Conservation (phyloP, 768 basidiomycete genomes). For the Coprinopsis strossmayeri region DNA sequence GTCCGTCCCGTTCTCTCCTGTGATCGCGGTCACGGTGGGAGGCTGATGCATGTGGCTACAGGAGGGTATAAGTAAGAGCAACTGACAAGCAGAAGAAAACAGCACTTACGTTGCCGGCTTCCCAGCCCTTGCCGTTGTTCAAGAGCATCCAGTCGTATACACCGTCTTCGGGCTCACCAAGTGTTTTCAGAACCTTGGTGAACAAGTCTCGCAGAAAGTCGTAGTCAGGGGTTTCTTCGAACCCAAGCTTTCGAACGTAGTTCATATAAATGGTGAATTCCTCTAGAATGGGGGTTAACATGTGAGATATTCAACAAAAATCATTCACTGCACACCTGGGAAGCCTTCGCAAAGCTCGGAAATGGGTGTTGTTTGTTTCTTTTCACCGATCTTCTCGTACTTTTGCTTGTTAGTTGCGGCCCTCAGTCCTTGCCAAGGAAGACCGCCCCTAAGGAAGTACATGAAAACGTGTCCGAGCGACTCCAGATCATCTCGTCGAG, state of each 20-base stretch:
- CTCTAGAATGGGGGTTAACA: slow-evolving; percentile 42
- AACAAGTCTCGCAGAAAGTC: slow-evolving; percentile 96
- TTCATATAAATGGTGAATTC: slow-evolving; percentile 99
- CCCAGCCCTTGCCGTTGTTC: slow-evolving; percentile 94
- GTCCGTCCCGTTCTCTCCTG: slow-evolving; percentile 50
- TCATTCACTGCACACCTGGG: slow-evolving; percentile 87
- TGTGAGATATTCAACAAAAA: background rate
- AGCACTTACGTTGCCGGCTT: slow-evolving; percentile 68
- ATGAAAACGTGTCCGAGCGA: slow-evolving; percentile 98
- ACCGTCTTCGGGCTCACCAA: slow-evolving; percentile 86
- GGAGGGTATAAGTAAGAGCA: slow-evolving; percentile 20
- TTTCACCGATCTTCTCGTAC: slow-evolving; percentile 99
- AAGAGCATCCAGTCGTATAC: slow-evolving; percentile 96
- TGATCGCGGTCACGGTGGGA: slow-evolving; percentile 52
- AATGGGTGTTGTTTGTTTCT: slow-evolving; percentile 93
- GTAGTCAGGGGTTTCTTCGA: slow-evolving; percentile 96
- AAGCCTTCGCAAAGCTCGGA: slow-evolving; percentile 94
- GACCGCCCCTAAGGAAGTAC: slow-evolving; percentile 94
- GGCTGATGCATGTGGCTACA: no score
- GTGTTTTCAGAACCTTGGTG: slow-evolving; percentile 81
- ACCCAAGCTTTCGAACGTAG: slow-evolving; percentile 97
- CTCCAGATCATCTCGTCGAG: slow-evolving; percentile 92
- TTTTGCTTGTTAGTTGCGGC: slow-evolving; percentile 99
- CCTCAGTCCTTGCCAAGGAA: slow-evolving; percentile 97
- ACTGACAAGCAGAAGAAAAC: slow-evolving; percentile 35